Conservation (phyloP, 1,139 yeast species). For the Kodamaea anthophila region DNA sequence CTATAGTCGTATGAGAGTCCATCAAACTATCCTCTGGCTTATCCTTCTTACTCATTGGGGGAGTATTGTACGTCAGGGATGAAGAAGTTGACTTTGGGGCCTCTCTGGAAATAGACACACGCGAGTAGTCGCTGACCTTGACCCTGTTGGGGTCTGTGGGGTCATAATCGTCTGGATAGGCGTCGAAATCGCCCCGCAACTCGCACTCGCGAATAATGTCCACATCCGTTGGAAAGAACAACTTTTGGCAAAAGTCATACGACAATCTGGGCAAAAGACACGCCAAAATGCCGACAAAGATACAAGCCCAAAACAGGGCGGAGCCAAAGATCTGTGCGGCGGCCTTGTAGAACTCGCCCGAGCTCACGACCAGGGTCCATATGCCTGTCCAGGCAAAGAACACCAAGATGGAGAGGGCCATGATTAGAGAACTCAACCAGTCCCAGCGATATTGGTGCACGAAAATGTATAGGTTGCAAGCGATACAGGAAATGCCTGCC, state of each 20-base stretch:
- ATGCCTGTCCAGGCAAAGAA: conserved; percentile 87
- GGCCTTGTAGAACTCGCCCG: conserved; percentile 71
- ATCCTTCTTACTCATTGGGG: background rate
- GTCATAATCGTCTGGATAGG: conserved; percentile 53
- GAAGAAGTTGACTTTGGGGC: conserved; percentile 2
- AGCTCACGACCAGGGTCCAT: conserved; percentile 57
- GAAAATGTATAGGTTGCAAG: conserved; percentile 76
- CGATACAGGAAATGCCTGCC: conserved; percentile 68
- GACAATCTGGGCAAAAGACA: conserved; percentile 77
- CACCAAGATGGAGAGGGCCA: conserved; percentile 57
- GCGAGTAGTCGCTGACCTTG: conserved; percentile 30
- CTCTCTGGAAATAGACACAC: conserved; percentile 6
- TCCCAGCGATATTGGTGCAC: conserved; percentile 93
- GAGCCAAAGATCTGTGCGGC: conserved; percentile 72
- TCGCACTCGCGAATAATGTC: conserved; percentile 83
- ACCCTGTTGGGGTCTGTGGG: conserved; percentile 54
- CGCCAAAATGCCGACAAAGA: conserved; percentile 61
- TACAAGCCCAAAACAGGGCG: conserved; percentile 75
- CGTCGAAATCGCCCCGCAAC: conserved; percentile 51
- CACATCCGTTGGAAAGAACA: conserved; percentile 68
- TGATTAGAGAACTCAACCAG: conserved; percentile 67
- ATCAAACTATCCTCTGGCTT: conserved; percentile 9
- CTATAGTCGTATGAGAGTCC: conserved; percentile 7
- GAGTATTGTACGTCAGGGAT: conserved; percentile 3
- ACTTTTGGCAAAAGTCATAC: conserved; percentile 54